Base-by-base conservation (phyloP, 306 rosid genomes). In the Potentilla sterilis region DNA sequence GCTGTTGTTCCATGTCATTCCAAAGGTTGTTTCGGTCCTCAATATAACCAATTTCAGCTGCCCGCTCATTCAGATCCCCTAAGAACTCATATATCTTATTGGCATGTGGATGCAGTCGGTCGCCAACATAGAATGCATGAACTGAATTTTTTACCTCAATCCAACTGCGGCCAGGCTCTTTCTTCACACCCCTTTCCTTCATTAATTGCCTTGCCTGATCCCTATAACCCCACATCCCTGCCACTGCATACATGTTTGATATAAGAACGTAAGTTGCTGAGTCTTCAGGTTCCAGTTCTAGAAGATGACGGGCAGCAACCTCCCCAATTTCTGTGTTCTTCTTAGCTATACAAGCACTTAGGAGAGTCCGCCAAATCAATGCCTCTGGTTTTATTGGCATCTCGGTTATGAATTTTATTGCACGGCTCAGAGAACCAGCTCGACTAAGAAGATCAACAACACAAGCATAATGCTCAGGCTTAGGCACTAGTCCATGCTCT, bases 101-200 rank as follows among this genome's bases (percentile, higher is more conserved):
- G 1, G 88, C 79, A 40, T 51, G 43, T 11, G 90, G 93, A 79
- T 93, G 98, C 46, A 87, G 87, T 37, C 81, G 83, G 81, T 93
- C 98, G 38, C 97, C 96, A 34, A 82, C 97, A 64, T 84, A 90
- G 87, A 92, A 92, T 46, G 97, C 86, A 72, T 92, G 90, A 79
- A 88, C 83, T 0, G 83, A 80, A 73, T 90, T 83, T 35, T 88
- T 77, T 70, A 88, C 80, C 81, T 90, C 97, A 52, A 92, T 90
- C 97, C 98, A 93, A 81, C 97, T 93, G 57, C 86, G 92, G 35
- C 96, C 98, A 5, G 97, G 96, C 87, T 90, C 95, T 78, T 93
- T 93, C 81, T 85, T 90, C 59, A 93, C 98, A 65, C 93, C 91
- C 77, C 84, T 86, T 73, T 87, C 81, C 85, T 87, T 93, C 97